Evolutionary conservation across 129 eudicot species (phyloP).

Genomic region (Escallonia herrerae): DNA sequence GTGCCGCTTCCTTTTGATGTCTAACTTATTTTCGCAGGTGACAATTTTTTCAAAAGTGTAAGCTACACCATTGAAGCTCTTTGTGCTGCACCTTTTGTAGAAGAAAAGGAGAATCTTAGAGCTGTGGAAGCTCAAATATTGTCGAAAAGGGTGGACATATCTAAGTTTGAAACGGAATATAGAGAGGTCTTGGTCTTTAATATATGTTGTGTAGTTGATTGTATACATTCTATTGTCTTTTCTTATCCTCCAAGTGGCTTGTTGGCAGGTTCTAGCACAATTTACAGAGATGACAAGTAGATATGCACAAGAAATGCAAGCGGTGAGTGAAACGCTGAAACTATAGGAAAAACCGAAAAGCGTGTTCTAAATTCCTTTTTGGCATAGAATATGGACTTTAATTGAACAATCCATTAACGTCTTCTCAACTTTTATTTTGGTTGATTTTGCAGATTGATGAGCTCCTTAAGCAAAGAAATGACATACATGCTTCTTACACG

Average conservation of each 20-base stretch:
- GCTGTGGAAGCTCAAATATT: constrained; percentile 81
- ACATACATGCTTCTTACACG: constrained; percentile 80
- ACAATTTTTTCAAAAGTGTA: constrained; percentile 84
- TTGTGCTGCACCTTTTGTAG: constrained; percentile 50
- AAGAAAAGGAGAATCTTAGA: constrained; percentile 75
- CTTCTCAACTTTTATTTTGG: neutral
- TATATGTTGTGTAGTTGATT: neutral
- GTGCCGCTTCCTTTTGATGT: constrained; percentile 1
- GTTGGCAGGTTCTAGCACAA: constrained; percentile 73
- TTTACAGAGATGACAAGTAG: constrained; percentile 94
- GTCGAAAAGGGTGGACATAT: constrained; percentile 76
- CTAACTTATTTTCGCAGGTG: constrained; percentile 44
- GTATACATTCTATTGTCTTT: neutral
- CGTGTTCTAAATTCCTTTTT: neutral
- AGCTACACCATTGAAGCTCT: constrained; percentile 85
- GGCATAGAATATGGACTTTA: neutral
- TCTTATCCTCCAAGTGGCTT: constrained; percentile 9
- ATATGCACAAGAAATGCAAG: constrained; percentile 94
- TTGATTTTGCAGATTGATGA: constrained; percentile 62
- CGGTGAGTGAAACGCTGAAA: constrained; percentile 47
- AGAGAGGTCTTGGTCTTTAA: constrained; percentile 54
- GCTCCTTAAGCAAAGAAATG: constrained; percentile 77
- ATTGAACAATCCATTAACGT: neutral
- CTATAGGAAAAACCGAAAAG: neutral
- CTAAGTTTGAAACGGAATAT: constrained; percentile 90